Conservation (phyloP, 495 filamentous ascomycete genomes). For the Xylaria sp. region DNA sequence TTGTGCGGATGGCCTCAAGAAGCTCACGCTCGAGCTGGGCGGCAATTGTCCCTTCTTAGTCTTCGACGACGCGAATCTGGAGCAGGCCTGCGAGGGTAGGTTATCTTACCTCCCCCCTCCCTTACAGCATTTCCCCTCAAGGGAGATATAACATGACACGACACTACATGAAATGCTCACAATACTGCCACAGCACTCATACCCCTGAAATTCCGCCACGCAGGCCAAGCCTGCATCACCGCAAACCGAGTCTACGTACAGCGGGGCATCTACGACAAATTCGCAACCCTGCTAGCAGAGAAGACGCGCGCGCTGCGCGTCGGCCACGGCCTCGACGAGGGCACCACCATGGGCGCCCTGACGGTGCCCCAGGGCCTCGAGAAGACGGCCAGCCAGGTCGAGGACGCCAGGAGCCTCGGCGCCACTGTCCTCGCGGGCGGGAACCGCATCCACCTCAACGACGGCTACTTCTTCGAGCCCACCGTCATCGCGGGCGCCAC, state of each 20-base stretch:
- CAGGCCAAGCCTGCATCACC: slow-evolving; percentile 76
- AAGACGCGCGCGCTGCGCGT: slow-evolving; percentile 64
- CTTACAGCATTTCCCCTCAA: not conserved
- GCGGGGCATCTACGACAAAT: slow-evolving; percentile 59
- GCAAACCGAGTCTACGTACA: slow-evolving; percentile 78
- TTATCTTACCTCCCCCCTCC: not conserved
- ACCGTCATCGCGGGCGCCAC: slow-evolving; percentile 70
- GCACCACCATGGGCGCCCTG: slow-evolving; percentile 71
- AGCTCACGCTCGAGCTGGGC: slow-evolving; percentile 74
- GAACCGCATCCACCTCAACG: slow-evolving; percentile 37
- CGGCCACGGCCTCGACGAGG: slow-evolving; percentile 65
- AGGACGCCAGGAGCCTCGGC: slow-evolving; percentile 67
- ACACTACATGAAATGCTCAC: slow-evolving; percentile 15
- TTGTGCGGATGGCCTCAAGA: slow-evolving; percentile 69
- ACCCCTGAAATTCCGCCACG: slow-evolving; percentile 69
- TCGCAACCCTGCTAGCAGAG: slow-evolving; percentile 61
- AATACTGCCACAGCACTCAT: slow-evolving; percentile 51
- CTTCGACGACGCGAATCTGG: slow-evolving; percentile 75
- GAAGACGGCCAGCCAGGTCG: slow-evolving; percentile 67
- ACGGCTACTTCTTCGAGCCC: slow-evolving; percentile 76
- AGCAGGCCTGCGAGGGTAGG: slow-evolving; percentile 62
- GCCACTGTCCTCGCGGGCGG: slow-evolving; percentile 68
- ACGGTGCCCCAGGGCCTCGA: slow-evolving; percentile 69
- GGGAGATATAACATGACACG: not conserved
- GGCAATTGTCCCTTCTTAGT: slow-evolving; percentile 79